These are phyloP conservation scores for Ambrosia trifida DNA, from an alignment of 129 eudicot genomes.

Conservation along the genomic window DNA sequence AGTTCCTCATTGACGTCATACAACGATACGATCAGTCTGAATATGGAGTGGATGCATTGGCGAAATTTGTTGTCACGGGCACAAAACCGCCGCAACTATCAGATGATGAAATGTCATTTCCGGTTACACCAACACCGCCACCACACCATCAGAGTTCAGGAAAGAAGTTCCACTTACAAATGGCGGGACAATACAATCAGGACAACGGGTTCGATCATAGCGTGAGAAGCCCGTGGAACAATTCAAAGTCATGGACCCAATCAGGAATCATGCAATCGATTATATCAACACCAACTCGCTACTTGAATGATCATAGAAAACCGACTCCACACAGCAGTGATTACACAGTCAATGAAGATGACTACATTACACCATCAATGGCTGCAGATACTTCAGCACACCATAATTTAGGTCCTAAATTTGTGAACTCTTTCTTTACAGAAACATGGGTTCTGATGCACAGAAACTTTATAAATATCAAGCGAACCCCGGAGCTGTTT, in stretches of 20 bases:
- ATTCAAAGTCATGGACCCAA: constrained; percentile 65
- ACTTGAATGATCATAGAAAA: constrained; percentile 50
- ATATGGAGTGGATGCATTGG: constrained; percentile 64
- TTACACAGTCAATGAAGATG: constrained; percentile 66
- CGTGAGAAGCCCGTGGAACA: constrained; percentile 72
- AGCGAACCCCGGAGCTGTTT: constrained; percentile 48
- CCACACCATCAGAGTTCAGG: constrained; percentile 22
- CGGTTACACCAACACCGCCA: constrained; percentile 41
- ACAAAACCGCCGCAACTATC: constrained; percentile 62
- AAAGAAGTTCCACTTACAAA: constrained; percentile 52
- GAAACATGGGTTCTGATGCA: constrained; percentile 72
- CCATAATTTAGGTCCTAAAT: constrained; percentile 56
- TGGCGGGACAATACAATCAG: constrained; percentile 25
- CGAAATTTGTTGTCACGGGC: constrained; percentile 70
- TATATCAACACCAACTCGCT: constrained; percentile 49
- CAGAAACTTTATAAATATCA: constrained; percentile 64
- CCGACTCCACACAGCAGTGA: constrained; percentile 75
- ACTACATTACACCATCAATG: constrained; percentile 58
- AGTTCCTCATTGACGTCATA: constrained; percentile 71
- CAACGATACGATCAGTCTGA: constrained; percentile 77
- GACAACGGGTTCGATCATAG: constrained; percentile 60
- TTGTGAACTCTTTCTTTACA: constrained; percentile 56
- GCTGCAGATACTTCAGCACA: constrained; percentile 30
- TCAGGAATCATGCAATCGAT: constrained; percentile 48
- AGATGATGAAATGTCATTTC: constrained; percentile 38